Base-by-base conservation (phyloP, 371 early-diverging fungal genomes). In the Rhizopus arrhizus region DNA sequence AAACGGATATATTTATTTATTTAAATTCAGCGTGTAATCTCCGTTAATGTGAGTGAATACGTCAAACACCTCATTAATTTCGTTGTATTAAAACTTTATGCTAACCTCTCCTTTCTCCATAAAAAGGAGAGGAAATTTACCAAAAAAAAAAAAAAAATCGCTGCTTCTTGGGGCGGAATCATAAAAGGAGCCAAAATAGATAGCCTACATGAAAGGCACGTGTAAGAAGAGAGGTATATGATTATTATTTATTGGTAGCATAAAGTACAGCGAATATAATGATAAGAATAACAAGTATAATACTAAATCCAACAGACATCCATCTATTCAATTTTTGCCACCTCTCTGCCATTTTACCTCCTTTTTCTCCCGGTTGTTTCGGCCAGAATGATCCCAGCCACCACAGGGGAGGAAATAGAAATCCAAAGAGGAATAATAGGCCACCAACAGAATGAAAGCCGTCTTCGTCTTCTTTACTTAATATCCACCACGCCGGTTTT, bases 351-450 rank as follows among this genome's bases (percentile, higher is more conserved):
- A 77, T 74, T 55, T 80, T 77, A 3, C 77, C 75, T 29, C 69
- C 70, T 10, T 50, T 64, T 53, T 73, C 66, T 42, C 53, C 62
- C 5, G 66, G 53, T 22, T 64, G 64, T 29, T 59, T 56, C 5
- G 80, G 80, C 65, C 68, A 75, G 42, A 71, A 50, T 3, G 72
- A 60, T 3, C 80, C 80, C 33, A 80, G 50, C 77, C 80, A 80
- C 80, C 80, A 80, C 1, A 74, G 53, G 3, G 72, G 74, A 7
- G 80, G 80, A 42, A 60, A 68, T 10, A 80, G 11, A 48, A 80
- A 80, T 6, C 80, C 80, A 58, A 80, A 70, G n/a, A 74, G 45
- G 43, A 80, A 80, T 15, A 80, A 52, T 0, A 73, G 32, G 1
- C 65, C 69, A 49, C 72, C 67, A 5, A 71, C 45, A 10, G 72